Percentiles rank a stretch among this genome's conserved stretches.
phyloP scores from a whole-genome alignment of 306 rosid genomes.

The Prunus padus region DNA sequence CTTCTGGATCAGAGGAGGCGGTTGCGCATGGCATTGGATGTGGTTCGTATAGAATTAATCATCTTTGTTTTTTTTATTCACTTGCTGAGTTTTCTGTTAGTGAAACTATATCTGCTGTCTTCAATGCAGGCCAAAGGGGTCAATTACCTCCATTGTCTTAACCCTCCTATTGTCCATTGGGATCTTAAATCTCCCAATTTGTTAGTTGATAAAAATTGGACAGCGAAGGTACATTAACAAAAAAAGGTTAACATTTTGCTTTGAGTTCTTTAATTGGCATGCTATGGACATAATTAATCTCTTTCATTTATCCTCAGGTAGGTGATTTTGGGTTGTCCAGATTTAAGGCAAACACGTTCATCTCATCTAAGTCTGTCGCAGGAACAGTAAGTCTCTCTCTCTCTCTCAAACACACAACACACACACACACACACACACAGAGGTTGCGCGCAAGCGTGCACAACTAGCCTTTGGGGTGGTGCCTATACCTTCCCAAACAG shows the following conservation, averaged over 20 bases:
- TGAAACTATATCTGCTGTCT: constrained; percentile 3
- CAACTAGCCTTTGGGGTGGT: neutral
- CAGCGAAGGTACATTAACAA: constrained; percentile 63
- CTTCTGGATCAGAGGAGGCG: constrained; percentile 74
- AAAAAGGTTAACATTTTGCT: constrained; percentile 14
- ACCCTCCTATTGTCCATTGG: constrained; percentile 93
- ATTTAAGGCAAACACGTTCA: constrained; percentile 87
- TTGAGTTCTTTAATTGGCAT: constrained; percentile 5
- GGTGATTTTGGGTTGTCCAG: constrained; percentile 97
- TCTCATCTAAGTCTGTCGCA: constrained; percentile 91
- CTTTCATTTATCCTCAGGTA: constrained; percentile 49
- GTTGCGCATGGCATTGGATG: constrained; percentile 88
- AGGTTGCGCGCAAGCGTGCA: neutral
- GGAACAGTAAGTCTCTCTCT: constrained; percentile 68
- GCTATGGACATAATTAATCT: constrained; percentile 5
- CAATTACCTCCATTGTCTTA: constrained; percentile 90
- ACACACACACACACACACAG: neutral
- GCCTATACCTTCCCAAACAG: neutral
- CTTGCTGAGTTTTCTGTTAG: neutral
- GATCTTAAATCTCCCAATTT: constrained; percentile 98
- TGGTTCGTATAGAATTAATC: constrained; percentile 52
- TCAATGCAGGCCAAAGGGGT: constrained; percentile 90
- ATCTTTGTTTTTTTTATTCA: constrained; percentile 1
- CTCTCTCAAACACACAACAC: neutral
- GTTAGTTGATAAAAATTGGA: constrained; percentile 95